Percentiles rank a stretch among this genome's conserved stretches.
Conservation (phyloP, 306 rosid genomes). For the Psophocarpus tetragonolobus region DNA sequence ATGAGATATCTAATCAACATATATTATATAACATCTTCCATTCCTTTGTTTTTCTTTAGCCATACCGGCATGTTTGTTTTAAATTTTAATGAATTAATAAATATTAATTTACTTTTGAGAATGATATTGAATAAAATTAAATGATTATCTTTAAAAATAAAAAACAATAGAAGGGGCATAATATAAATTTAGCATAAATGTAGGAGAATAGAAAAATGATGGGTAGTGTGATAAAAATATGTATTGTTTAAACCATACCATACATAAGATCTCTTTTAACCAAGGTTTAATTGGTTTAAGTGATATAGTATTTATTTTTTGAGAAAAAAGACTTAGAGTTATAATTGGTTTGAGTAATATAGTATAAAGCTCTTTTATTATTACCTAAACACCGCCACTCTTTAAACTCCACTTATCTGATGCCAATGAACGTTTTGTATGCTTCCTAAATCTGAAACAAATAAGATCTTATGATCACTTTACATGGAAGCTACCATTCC, state of each 20-base stretch:
- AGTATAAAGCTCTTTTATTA: background rate
- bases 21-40: background rate
- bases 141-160: background rate
- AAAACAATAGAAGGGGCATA: background rate
- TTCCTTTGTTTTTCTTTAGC: background rate
- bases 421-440: background rate
- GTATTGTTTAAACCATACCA: background rate
- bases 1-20: background rate
- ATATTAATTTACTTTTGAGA: background rate
- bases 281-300: background rate
- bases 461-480: background rate
- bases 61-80: background rate
- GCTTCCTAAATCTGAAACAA: background rate
- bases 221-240: background rate
- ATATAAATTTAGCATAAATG: background rate
- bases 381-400: background rate
- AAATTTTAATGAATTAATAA: background rate
- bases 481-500: background rate
- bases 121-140: background rate
- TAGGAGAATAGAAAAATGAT: background rate
- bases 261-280: too few relatives aligned
- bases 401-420: background rate
- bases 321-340: too few relatives aligned
- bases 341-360: background rate
- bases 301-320: background rate